Evolutionary conservation across 805 yeast species (phyloP).

Genomic region (Cyberlindnera americana): DNA sequence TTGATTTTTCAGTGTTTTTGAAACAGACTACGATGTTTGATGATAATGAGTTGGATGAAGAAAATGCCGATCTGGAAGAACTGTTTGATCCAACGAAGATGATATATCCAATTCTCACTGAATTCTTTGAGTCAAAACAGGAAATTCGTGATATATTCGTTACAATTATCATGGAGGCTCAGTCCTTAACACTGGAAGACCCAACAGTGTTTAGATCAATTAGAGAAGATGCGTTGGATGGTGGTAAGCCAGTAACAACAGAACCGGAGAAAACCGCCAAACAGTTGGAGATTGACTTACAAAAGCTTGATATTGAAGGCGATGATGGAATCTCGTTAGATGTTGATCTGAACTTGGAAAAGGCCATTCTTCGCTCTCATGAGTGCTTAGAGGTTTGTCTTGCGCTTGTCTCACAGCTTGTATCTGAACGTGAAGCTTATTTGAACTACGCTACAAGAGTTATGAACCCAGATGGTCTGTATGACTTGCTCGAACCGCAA

Average conservation of each 20-base stretch:
- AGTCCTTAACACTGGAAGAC: constrained; percentile 64
- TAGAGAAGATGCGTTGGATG: constrained; percentile 43
- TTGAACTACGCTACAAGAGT: constrained; percentile 72
- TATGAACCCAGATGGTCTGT: constrained; percentile 64
- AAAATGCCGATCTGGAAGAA: constrained; percentile 9
- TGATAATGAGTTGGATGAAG: constrained; percentile 3
- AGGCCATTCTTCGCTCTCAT: constrained; percentile 32
- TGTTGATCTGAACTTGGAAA: constrained; percentile 29
- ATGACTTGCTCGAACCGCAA: constrained; percentile 48
- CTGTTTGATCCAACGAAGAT: constrained; percentile 27
- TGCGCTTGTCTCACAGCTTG: constrained; percentile 49
- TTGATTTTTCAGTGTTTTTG: constrained; percentile 54
- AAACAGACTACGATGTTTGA: constrained; percentile 12
- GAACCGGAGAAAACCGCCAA: constrained; percentile 49
- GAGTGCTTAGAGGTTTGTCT: constrained; percentile 34
- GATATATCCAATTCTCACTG: constrained; percentile 45
- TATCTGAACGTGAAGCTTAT: constrained; percentile 67
- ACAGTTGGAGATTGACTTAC: constrained; percentile 43
- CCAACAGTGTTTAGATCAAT: constrained; percentile 70
- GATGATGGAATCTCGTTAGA: constrained; percentile 35
- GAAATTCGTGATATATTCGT: constrained; percentile 58
- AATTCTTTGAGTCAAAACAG: constrained; percentile 73
- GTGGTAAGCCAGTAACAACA: constrained; percentile 33
- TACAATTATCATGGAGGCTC: constrained; percentile 62
- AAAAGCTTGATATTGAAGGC: constrained; percentile 41